Evolutionary conservation across 1,284 basidiomycete genomes (phyloP).

Genomic region (Xerocomus amazonicus): DNA sequence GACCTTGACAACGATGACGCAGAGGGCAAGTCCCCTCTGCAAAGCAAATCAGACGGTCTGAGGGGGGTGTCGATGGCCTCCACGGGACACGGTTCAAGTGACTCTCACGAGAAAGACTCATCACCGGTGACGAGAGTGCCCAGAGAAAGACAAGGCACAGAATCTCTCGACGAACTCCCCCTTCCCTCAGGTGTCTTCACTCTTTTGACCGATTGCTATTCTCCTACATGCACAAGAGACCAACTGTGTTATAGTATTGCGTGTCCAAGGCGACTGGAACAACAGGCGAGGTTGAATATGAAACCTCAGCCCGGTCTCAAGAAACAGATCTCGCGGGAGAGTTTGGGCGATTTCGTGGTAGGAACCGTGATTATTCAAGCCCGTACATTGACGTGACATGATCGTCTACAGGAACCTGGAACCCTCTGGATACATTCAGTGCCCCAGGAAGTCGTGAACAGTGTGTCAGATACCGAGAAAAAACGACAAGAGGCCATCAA

Average conservation of each 20-base stretch:
- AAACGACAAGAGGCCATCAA: conserved; percentile 98
- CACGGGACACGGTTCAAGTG: conserved; percentile 40
- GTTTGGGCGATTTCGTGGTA: conserved; percentile 77
- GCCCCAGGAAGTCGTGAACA: conserved; percentile 89
- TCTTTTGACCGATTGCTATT: conserved; percentile 95
- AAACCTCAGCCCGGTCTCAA: conserved; percentile 88
- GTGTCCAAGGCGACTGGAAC: conserved; percentile 91
- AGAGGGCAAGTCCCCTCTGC: conserved; percentile 34
- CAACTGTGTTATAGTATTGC: conserved; percentile 95
- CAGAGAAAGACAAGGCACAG: conserved; percentile 41
- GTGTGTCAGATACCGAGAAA: conserved; percentile 90
- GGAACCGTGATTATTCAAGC: conserved; percentile 21
- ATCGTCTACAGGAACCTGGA: conserved; percentile 67
- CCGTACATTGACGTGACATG: conserved; percentile 4
- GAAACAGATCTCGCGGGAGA: conserved; percentile 79
- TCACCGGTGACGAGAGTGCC: conserved; percentile 37
- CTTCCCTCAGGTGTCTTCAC: conserved; percentile 96
- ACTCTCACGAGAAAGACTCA: conserved; percentile 41
- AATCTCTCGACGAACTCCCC: conserved; percentile 58
- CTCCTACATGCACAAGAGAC: conserved; percentile 93
- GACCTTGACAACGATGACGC: conserved; percentile 31
- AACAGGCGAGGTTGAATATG: conserved; percentile 90
- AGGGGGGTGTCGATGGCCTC: conserved; percentile 33
- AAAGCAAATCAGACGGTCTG: conserved; percentile 15
- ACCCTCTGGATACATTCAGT: conserved; percentile 98